These are phyloP conservation scores for Phaeotremella fagi DNA, from an alignment of 768 basidiomycete species.

Conservation along the genomic window DNA sequence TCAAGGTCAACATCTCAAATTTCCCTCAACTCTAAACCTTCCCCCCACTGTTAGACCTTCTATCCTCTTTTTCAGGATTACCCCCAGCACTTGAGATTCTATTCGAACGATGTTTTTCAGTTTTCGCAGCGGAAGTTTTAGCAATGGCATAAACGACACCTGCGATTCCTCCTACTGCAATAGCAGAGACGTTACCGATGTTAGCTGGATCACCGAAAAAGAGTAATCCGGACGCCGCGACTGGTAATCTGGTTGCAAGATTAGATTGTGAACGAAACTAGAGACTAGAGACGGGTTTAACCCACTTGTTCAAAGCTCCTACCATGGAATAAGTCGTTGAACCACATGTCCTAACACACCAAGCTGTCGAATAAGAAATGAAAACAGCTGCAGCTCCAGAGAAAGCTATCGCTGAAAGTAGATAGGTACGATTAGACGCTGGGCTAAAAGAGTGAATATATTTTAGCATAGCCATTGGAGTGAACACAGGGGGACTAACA, in stretches of 20 bases:
- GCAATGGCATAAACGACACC: slow-evolving; percentile 89
- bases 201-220: slow-evolving; percentile 74
- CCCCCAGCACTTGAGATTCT: too few relatives aligned
- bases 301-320: slow-evolving; percentile 82
- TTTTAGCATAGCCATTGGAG: too few relatives aligned
- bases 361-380: slow-evolving; percentile 96
- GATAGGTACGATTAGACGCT: slow-evolving; percentile 65
- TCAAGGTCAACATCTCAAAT: too few relatives aligned
- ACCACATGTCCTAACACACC: slow-evolving; percentile 92
- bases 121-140: slow-evolving; percentile 85
- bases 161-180: slow-evolving; percentile 82
- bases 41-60: neutral
- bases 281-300: neutral
- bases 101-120: too few relatives aligned
- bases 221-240: slow-evolving; percentile 96
- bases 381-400: slow-evolving; percentile 97
- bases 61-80: neutral
- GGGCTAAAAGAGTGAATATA: slow-evolving; percentile 58
- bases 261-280: slow-evolving; percentile 8
- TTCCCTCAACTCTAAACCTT: neutral
- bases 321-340: slow-evolving; percentile 99
- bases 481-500: slow-evolving; percentile 58
- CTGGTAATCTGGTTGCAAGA: slow-evolving; percentile 59
- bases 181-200: slow-evolving; percentile 78
- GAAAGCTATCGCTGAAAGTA: slow-evolving; percentile 84